phyloP scores from a whole-genome alignment of 768 basidiomycete species.

The Suillus subluteus region DNA sequence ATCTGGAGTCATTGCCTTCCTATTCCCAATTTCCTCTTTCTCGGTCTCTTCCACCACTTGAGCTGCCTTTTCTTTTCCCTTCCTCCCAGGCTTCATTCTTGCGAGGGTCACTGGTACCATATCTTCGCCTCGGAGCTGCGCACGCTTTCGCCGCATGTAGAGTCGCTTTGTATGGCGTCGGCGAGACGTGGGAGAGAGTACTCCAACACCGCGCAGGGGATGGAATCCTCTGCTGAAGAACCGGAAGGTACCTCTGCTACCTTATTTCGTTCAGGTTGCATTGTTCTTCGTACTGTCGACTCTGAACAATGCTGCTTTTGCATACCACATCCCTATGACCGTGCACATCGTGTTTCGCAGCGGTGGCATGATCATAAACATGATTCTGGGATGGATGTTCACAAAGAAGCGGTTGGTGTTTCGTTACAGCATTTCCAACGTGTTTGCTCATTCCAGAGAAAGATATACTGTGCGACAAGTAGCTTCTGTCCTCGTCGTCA shows the following conservation, averaged over 20 bases:
- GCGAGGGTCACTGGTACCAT: slow-evolving; percentile 10
- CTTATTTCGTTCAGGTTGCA: slow-evolving; percentile 79
- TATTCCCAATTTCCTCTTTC: slow-evolving; percentile 11
- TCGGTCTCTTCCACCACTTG: not conserved
- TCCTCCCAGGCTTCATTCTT: slow-evolving; percentile 46
- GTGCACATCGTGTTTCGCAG: slow-evolving; percentile 95
- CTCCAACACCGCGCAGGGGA: slow-evolving; percentile 1
- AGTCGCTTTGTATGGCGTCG: slow-evolving; percentile 64
- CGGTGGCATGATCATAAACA: slow-evolving; percentile 82
- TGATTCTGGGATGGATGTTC: slow-evolving; percentile 76
- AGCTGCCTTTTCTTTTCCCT: not conserved
- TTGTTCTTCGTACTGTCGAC: slow-evolving; percentile 80
- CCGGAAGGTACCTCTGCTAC: slow-evolving; percentile 67
- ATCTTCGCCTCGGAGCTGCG: slow-evolving; percentile 43
- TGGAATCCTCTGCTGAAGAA: slow-evolving; percentile 54
- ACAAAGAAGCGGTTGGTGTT: slow-evolving; percentile 60
- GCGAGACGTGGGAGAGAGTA: slow-evolving; percentile 51
- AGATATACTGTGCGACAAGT: slow-evolving; percentile 72
- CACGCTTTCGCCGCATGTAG: slow-evolving; percentile 75
- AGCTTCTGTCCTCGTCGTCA: slow-evolving; percentile 78
- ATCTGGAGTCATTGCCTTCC: slow-evolving; percentile 9
- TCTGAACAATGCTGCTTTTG: slow-evolving; percentile 92
- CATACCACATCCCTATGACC: slow-evolving; percentile 83
- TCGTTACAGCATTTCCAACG: slow-evolving; percentile 1
- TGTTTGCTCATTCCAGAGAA: slow-evolving; percentile 15